These are phyloP conservation scores for Xylaria sp. DNA, from an alignment of 2,329 filamentous ascomycete genomes.

Conservation along the genomic window DNA sequence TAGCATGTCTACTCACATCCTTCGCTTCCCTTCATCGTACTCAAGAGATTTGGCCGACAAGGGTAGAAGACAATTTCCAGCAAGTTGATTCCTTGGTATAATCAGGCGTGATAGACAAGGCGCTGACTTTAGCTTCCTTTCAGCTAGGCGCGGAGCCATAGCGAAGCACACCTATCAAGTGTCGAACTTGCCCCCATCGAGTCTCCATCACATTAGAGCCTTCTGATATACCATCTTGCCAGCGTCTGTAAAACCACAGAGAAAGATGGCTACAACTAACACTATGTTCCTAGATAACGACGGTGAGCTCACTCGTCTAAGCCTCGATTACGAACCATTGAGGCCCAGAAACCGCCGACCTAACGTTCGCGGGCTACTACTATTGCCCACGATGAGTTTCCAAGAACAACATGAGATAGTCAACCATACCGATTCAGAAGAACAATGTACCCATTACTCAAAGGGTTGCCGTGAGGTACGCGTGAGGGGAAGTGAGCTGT, in stretches of 20 bases:
- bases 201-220: too few species aligned
- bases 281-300: neutral
- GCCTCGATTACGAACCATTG: neutral
- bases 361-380: neutral
- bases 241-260: neutral
- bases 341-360: neutral
- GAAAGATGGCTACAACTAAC: constrained; percentile 6
- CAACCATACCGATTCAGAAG: neutral
- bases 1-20: neutral
- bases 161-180: neutral
- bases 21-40: neutral
- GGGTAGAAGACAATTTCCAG: constrained; percentile 4
- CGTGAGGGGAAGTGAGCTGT: constrained; percentile 4
- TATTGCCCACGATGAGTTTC: neutral
- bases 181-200: neutral
- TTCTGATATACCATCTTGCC: neutral
- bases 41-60: neutral
- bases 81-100: constrained; percentile 12
- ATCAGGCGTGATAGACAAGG: constrained; percentile 20
- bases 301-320: neutral
- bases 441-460: constrained; percentile 8
- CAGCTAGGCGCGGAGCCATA: constrained; percentile 4
- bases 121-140: constrained; percentile 3
- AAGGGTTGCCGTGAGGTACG: neutral
- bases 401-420: neutral